Percentiles rank a stretch among this genome's conserved stretches.
These are phyloP conservation scores for Leptomonas seymouri DNA, from an alignment of 208 protist species.

Conservation along the genomic window DNA sequence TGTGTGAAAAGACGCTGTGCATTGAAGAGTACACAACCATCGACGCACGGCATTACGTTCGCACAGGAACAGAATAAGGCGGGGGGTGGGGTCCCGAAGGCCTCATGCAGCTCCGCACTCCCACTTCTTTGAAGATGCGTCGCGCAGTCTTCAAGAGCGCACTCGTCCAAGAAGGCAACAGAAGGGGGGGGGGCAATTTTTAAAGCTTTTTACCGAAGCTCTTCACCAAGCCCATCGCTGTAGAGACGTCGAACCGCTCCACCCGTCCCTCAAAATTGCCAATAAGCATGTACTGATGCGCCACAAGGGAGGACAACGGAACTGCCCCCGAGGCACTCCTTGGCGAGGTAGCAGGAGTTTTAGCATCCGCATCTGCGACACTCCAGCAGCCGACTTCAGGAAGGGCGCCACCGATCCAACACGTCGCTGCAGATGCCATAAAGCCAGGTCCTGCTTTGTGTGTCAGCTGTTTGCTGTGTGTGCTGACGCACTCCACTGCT, in stretches of 20 bases:
- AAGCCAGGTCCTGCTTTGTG: constrained; percentile 36
- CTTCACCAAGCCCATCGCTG: constrained; percentile 22
- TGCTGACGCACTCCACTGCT: constrained; percentile 31
- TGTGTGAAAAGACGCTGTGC: too few species aligned
- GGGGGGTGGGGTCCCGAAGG: too few species aligned
- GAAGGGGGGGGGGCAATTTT: neutral
- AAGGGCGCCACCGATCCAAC: constrained; percentile 12
- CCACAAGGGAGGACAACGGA: neutral
- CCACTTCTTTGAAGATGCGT: too few species aligned
- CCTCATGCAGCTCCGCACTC: too few species aligned
- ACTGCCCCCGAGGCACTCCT: neutral
- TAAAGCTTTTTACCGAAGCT: constrained; percentile 17
- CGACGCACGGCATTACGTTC: too few species aligned
- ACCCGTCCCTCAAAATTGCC: constrained; percentile 44
- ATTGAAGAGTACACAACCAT: too few species aligned
- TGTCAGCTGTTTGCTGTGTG: constrained; percentile 1
- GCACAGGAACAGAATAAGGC: too few species aligned
- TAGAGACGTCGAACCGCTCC: constrained; percentile 42
- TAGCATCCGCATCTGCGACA: neutral
- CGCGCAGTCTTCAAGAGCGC: too few species aligned
- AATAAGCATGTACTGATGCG: constrained; percentile 36
- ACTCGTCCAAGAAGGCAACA: neutral
- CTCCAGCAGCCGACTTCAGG: neutral
- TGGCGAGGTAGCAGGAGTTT: neutral
- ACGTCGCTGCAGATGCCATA: constrained; percentile 22